A percentile compares a stretch with the other conserved stretches of the same genome.
These are phyloP conservation scores for Xylaria palmicola DNA, from an alignment of 495 filamentous ascomycete genomes.

Conservation along the genomic window DNA sequence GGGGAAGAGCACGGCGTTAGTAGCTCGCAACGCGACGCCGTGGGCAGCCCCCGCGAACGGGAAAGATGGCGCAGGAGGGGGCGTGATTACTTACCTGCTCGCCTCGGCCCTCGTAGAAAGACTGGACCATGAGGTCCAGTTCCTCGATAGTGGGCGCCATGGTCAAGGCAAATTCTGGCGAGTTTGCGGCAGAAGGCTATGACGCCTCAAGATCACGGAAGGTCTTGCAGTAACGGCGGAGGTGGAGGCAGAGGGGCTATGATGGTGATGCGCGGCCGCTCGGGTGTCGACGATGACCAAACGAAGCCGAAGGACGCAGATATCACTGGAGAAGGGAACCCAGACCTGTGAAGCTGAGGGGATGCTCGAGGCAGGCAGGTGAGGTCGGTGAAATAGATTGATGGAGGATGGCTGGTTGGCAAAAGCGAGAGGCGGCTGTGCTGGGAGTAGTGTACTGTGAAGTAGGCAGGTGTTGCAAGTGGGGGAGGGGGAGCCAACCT, in stretches of 20 bases:
- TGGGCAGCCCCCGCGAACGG: neutral
- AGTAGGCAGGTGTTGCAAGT: constrained; percentile 14
- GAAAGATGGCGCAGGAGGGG: neutral
- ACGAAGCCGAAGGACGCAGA: neutral
- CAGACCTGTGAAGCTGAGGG: constrained; percentile 5
- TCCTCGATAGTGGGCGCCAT: constrained; percentile 75
- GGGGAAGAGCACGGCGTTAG: constrained; percentile 32
- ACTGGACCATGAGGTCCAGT: constrained; percentile 90
- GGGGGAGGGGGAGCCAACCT: constrained; percentile 17
- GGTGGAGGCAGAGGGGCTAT: neutral
- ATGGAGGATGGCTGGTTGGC: constrained; percentile 6
- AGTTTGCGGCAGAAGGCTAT: constrained; percentile 27
- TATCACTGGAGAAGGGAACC: neutral
- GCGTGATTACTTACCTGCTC: constrained; percentile 64
- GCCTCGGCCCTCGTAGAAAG: constrained; percentile 95
- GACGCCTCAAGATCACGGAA: constrained; percentile 26
- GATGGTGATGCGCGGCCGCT: neutral
- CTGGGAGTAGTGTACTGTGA: neutral
- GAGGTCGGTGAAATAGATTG: neutral
- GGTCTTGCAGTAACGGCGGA: constrained; percentile 16
- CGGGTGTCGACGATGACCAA: neutral
- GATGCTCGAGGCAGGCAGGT: constrained; percentile 9
- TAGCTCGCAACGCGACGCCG: constrained; percentile 15
- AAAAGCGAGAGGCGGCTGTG: constrained; percentile 15
- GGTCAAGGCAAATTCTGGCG: constrained; percentile 26